A percentile compares a stretch with the other conserved stretches of the same genome.
These are phyloP conservation scores for Paxillus involutus DNA, from an alignment of 768 basidiomycete genomes.

Conservation along the genomic window DNA sequence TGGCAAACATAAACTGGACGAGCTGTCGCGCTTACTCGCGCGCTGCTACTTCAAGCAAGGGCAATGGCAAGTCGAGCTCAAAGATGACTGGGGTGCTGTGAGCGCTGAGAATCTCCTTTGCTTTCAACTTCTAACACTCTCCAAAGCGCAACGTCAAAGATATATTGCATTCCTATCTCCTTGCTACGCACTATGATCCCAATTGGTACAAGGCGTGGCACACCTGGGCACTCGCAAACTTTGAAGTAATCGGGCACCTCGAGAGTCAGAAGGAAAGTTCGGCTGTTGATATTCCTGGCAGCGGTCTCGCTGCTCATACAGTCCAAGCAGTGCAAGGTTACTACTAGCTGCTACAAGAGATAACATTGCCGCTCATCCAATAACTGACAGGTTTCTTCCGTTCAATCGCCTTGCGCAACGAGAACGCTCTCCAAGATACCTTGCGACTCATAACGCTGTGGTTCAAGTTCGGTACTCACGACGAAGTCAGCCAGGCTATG, in stretches of 20 bases:
- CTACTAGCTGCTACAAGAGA: neutral
- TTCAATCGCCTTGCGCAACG: slow-evolving; percentile 86
- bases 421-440: slow-evolving; percentile 93
- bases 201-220: slow-evolving; percentile 99
- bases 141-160: slow-evolving; percentile 73
- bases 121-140: slow-evolving; percentile 9
- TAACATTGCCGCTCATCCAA: slow-evolving; percentile 11
- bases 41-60: slow-evolving; percentile 97
- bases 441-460: slow-evolving; percentile 90
- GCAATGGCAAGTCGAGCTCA: slow-evolving; percentile 86
- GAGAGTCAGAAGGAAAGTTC: slow-evolving; percentile 64
- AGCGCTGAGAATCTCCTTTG: slow-evolving; percentile 27
- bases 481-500: slow-evolving; percentile 89
- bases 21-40: slow-evolving; percentile 86
- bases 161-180: slow-evolving; percentile 80
- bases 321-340: slow-evolving; percentile 91
- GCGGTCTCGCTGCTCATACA: slow-evolving; percentile 74
- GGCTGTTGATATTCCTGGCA: slow-evolving; percentile 55
- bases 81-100: slow-evolving; percentile 79
- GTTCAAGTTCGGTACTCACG: slow-evolving; percentile 95
- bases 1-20: slow-evolving; percentile 58
- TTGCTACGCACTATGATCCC: slow-evolving; percentile 89
- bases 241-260: slow-evolving; percentile 84
- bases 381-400: slow-evolving; percentile 81
- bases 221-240: slow-evolving; percentile 96